phyloP scores from a whole-genome alignment of 768 basidiomycete genomes.

The Hygrocybe punicea region DNA sequence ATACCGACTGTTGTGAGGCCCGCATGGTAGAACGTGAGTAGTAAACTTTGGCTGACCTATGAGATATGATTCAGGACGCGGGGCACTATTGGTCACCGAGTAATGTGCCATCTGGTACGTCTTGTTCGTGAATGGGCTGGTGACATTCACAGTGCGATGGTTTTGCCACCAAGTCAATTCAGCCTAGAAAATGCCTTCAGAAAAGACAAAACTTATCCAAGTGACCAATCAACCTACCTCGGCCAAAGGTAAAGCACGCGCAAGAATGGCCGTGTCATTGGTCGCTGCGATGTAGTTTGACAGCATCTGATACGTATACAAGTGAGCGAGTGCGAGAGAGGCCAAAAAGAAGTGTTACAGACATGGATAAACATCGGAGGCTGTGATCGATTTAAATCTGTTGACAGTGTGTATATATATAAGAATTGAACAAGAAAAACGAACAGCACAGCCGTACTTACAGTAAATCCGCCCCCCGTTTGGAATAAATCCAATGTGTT shows the following conservation, averaged over 20 bases:
- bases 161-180: constrained; percentile 82
- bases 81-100: constrained; percentile 77
- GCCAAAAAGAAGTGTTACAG: constrained; percentile 13
- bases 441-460: constrained; percentile 26
- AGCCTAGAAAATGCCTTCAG: constrained; percentile 39
- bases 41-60: constrained; percentile 41
- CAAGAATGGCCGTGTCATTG: constrained; percentile 71
- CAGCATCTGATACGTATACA: constrained; percentile 67
- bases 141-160: constrained; percentile 67
- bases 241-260: constrained; percentile 77
- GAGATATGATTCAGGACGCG: constrained; percentile 82
- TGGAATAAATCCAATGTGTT: constrained; percentile 83
- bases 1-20: not conserved
- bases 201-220: not conserved
- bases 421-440: not conserved
- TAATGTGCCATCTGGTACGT: constrained; percentile 70
- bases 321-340: not conserved
- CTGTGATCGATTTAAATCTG: constrained; percentile 87
- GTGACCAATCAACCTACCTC: constrained; percentile 47
- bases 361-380: constrained; percentile 86
- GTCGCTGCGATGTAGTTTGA: constrained; percentile 73
- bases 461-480: constrained; percentile 94
- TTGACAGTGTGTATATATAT: not conserved
- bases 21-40: not conserved
- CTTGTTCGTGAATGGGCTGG: constrained; percentile 64